Percentiles rank a stretch among this genome's conserved stretches.
phyloP scores from a whole-genome alignment of 2,329 filamentous ascomycete genomes.

The Sporothrix dimorphospora region DNA sequence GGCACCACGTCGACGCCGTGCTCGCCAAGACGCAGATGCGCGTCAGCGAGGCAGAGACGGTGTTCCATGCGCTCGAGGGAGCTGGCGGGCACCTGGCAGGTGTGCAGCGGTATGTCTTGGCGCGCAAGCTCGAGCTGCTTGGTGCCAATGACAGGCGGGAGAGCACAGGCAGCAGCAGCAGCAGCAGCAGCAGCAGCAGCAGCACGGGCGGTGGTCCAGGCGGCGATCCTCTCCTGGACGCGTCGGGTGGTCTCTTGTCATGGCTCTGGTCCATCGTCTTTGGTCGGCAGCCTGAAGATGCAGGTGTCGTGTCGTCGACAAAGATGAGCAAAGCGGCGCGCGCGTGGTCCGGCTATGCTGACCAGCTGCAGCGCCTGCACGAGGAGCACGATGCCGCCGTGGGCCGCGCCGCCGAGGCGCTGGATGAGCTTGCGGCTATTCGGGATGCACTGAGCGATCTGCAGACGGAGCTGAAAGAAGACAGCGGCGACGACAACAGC shows the following conservation, averaged over 20 bases:
- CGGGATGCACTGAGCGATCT: conserved; percentile 15
- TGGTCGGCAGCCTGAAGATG: background rate
- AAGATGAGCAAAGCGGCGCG: conserved; percentile 6
- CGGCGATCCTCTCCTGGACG: background rate
- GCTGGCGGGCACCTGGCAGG: conserved; percentile 70
- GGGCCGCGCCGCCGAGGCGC: conserved; percentile 11
- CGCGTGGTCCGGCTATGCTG: conserved; percentile 26
- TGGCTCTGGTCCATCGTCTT: conserved; percentile 23
- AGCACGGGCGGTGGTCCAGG: background rate
- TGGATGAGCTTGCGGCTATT: conserved; percentile 28
- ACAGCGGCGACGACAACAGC: too few relatives aligned
- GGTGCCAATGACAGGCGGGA: background rate
- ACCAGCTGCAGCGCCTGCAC: conserved; percentile 22
- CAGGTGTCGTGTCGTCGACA: background rate
- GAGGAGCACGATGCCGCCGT: conserved; percentile 19
- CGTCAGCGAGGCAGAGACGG: conserved; percentile 69
- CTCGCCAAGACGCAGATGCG: conserved; percentile 70
- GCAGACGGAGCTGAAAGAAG: conserved; percentile 6
- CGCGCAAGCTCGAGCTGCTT: conserved; percentile 60
- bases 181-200: background rate
- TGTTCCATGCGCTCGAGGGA: conserved; percentile 66
- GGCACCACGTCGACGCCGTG: conserved; percentile 70
- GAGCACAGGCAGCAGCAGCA: background rate
- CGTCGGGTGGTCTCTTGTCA: background rate
- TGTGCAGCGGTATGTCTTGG: conserved; percentile 69